phyloP scores from a whole-genome alignment of 2,329 filamentous ascomycete genomes.

The Phaeosphaeriaceae sp. region DNA sequence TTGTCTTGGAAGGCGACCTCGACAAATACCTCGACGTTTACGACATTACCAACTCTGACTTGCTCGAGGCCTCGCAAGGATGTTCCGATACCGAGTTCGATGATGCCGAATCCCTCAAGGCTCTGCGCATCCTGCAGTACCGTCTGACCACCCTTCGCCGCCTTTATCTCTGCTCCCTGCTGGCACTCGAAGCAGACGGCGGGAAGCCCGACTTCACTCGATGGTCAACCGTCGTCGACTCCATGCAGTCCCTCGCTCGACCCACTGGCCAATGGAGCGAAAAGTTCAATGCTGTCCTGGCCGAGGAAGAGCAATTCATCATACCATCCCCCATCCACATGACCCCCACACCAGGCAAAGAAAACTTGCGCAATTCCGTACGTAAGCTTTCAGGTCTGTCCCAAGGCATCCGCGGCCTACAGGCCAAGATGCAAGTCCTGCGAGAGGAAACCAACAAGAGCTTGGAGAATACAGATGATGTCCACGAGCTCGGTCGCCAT shows the following conservation, averaged over 20 bases:
- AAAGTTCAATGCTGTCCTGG: slow-evolving; percentile 71
- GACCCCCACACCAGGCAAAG: slow-evolving; percentile 72
- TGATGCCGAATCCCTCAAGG: slow-evolving; percentile 78
- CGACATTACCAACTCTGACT: slow-evolving; percentile 56
- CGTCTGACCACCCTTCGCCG: slow-evolving; percentile 82
- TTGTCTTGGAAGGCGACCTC: slow-evolving; percentile 80
- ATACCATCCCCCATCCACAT: slow-evolving; percentile 63
- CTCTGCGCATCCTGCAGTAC: slow-evolving; percentile 69
- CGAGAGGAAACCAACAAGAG: slow-evolving; percentile 86
- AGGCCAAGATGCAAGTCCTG: slow-evolving; percentile 91
- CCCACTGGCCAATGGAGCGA: slow-evolving; percentile 68
- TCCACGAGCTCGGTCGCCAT: slow-evolving; percentile 75
- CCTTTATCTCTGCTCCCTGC: slow-evolving; percentile 83
- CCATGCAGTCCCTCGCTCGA: slow-evolving; percentile 69
- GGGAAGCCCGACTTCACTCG: slow-evolving; percentile 76
- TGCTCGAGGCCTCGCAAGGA: slow-evolving; percentile 56
- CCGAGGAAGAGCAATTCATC: slow-evolving; percentile 73
- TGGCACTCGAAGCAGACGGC: slow-evolving; percentile 84
- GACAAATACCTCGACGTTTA: slow-evolving; percentile 87
- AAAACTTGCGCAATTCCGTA: slow-evolving; percentile 84
- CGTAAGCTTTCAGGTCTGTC: slow-evolving; percentile 88
- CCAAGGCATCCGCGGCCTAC: slow-evolving; percentile 86
- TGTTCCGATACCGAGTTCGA: slow-evolving; percentile 73
- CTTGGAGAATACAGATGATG: slow-evolving; percentile 72
- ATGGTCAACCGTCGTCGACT: slow-evolving; percentile 80